Percentiles rank a stretch among this genome's conserved stretches.
These are phyloP conservation scores for Apiosordaria backusii DNA, from an alignment of 495 filamentous ascomycete species.

Conservation along the genomic window DNA sequence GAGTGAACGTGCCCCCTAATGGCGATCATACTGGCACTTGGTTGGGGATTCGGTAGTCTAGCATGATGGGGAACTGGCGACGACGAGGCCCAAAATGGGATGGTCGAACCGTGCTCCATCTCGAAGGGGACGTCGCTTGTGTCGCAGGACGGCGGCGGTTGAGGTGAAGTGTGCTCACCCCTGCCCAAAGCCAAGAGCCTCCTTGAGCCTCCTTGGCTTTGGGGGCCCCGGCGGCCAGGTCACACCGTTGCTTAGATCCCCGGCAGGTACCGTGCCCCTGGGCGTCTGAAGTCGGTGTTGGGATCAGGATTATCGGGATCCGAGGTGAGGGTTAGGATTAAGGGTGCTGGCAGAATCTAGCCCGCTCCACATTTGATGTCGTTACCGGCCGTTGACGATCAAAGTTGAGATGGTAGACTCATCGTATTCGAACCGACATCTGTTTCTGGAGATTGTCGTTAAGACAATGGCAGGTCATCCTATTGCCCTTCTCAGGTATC, in stretches of 20 bases:
- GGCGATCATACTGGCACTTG: conserved; percentile 33
- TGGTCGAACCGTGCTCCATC: conserved; percentile 5
- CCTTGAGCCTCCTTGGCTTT: conserved; percentile 25
- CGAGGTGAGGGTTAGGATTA: conserved; percentile 13
- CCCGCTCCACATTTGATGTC: background rate
- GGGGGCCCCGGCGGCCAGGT: background rate
- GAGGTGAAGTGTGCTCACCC: conserved; percentile 13
- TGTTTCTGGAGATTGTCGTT: too few species aligned
- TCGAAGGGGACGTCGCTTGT: conserved; percentile 25
- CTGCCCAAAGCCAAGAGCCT: conserved; percentile 10
- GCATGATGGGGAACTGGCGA: conserved; percentile 19
- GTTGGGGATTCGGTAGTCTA: conserved; percentile 15
- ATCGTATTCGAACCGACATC: background rate
- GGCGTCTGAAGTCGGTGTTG: conserved; percentile 13
- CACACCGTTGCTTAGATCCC: conserved; percentile 7
- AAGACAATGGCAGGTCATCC: too few species aligned
- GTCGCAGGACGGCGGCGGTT: conserved; percentile 19
- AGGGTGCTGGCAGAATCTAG: background rate
- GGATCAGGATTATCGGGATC: conserved; percentile 23
- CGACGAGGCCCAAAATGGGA: conserved; percentile 10
- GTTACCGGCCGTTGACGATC: background rate
- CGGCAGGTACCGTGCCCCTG: conserved; percentile 12
- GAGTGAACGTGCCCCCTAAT: conserved; percentile 26
- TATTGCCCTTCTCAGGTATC: too few species aligned
- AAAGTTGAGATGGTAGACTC: background rate